Percentiles rank a stretch among this genome's conserved stretches.
Conservation (phyloP, 1,284 basidiomycete genomes). For the Rhodotorula sp. region DNA sequence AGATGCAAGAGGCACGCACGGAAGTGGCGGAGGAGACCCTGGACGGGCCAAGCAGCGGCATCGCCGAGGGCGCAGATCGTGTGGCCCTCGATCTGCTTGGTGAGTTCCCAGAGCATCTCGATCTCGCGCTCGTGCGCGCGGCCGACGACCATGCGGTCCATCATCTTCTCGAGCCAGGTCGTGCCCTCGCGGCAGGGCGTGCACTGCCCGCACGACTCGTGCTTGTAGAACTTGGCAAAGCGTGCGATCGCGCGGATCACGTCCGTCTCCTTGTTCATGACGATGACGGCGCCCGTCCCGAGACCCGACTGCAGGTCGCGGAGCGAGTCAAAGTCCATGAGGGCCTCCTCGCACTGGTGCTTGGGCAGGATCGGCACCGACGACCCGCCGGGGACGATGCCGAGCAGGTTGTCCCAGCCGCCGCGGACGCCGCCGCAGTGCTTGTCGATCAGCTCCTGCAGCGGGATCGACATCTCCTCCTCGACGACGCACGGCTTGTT, state of each 20-base stretch:
- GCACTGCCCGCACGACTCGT: slow-evolving; percentile 98
- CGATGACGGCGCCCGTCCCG: slow-evolving; percentile 96
- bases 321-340: slow-evolving; percentile 99
- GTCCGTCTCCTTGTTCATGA: slow-evolving; percentile 98
- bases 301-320: slow-evolving; percentile 93
- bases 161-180: slow-evolving; percentile 99
- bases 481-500: slow-evolving; percentile 98
- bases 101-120: slow-evolving; percentile 92
- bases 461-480: slow-evolving; percentile 97
- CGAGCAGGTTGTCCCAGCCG: slow-evolving; percentile 94
- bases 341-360: slow-evolving; percentile 74
- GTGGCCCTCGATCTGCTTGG: slow-evolving; percentile 92
- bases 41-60: slow-evolving; percentile 97
- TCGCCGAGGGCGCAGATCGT: slow-evolving; percentile 93
- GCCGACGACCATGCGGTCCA: slow-evolving; percentile 83
- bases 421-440: slow-evolving; percentile 93
- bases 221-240: slow-evolving; percentile 95
- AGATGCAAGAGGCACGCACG: slow-evolving; percentile 53
- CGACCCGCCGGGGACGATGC: slow-evolving; percentile 91
- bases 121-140: slow-evolving; percentile 90
- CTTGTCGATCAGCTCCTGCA: slow-evolving; percentile 91
- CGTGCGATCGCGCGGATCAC: slow-evolving; percentile 89
- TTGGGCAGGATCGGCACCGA: slow-evolving; percentile 94
- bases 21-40: slow-evolving; percentile 94
- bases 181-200: slow-evolving; percentile 69